phyloP scores from a whole-genome alignment of 2,329 filamentous ascomycete species.

The Raffaelea arxii region DNA sequence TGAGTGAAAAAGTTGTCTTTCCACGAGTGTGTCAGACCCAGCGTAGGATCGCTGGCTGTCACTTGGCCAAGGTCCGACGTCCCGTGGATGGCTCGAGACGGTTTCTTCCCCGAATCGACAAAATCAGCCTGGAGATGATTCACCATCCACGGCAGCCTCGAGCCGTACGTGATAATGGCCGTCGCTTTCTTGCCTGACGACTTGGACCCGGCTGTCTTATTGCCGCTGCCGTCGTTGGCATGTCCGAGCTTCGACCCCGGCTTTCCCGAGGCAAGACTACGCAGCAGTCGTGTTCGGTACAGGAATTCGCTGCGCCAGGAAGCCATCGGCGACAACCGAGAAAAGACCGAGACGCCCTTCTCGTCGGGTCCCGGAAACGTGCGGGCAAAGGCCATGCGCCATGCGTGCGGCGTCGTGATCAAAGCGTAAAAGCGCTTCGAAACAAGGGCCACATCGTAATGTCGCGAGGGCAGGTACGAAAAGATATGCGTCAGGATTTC shows the following conservation, averaged over 20 bases:
- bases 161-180: slow-evolving; percentile 77
- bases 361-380: slow-evolving; percentile 70
- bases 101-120: slow-evolving; percentile 49
- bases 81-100: slow-evolving; percentile 74
- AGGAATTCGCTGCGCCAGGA: slow-evolving; percentile 97
- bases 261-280: slow-evolving; percentile 74
- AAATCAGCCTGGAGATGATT: slow-evolving; percentile 76
- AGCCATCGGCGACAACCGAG: slow-evolving; percentile 70
- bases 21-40: slow-evolving; percentile 71
- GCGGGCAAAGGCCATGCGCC: slow-evolving; percentile 85
- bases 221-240: slow-evolving; percentile 36
- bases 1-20: slow-evolving; percentile 64
- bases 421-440: slow-evolving; percentile 79
- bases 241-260: slow-evolving; percentile 48
- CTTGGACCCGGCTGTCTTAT: slow-evolving; percentile 26
- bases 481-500: slow-evolving; percentile 88
- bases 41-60: slow-evolving; percentile 72
- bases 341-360: slow-evolving; percentile 56
- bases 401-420: slow-evolving; percentile 85
- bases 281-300: slow-evolving; percentile 70
- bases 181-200: slow-evolving; percentile 53
- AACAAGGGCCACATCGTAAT: slow-evolving; percentile 74
- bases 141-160: slow-evolving; percentile 68
- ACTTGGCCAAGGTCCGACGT: slow-evolving; percentile 67
- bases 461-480: slow-evolving; percentile 77